Evolutionary conservation across 2,329 filamentous ascomycete species (phyloP).

Genomic region (Paraphoma sp.): DNA sequence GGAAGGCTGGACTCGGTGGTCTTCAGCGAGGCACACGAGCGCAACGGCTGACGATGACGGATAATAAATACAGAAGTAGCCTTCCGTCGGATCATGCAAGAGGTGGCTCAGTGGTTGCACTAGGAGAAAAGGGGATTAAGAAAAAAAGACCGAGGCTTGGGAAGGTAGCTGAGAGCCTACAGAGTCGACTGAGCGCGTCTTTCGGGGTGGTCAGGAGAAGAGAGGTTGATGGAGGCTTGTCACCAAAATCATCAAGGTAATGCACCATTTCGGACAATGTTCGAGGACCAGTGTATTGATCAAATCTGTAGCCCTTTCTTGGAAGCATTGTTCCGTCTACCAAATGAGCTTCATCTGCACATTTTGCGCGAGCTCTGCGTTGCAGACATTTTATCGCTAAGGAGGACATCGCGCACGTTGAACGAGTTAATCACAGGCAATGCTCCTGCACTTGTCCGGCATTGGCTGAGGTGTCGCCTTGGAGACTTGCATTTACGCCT

Average conservation of each 20-base stretch:
- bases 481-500: slow-evolving; percentile 42
- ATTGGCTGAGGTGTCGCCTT: slow-evolving; percentile 42
- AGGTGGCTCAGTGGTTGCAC: slow-evolving; percentile 17
- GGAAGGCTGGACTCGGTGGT: slow-evolving; percentile 12
- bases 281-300: slow-evolving; percentile 6
- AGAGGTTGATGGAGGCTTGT: slow-evolving; percentile 24
- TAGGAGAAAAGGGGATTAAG: slow-evolving; percentile 21
- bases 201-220: slow-evolving; percentile 36
- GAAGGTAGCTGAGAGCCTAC: slow-evolving; percentile 40
- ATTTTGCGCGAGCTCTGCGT: slow-evolving; percentile 44
- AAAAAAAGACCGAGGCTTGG: slow-evolving; percentile 42
- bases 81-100: slow-evolving; percentile 23
- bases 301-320: slow-evolving; percentile 32
- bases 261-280: neutral
- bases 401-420: slow-evolving; percentile 38
- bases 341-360: slow-evolving; percentile 43
- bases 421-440: slow-evolving; percentile 41
- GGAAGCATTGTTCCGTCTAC: slow-evolving; percentile 39
- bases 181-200: slow-evolving; percentile 41
- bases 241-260: slow-evolving; percentile 33
- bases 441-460: slow-evolving; percentile 43
- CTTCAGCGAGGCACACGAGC: slow-evolving; percentile 8
- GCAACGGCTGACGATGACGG: slow-evolving; percentile 24
- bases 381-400: slow-evolving; percentile 41
- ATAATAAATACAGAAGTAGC: slow-evolving; percentile 28